phyloP scores from a whole-genome alignment of 305 asterid species.

The Fraxinus sp. region DNA sequence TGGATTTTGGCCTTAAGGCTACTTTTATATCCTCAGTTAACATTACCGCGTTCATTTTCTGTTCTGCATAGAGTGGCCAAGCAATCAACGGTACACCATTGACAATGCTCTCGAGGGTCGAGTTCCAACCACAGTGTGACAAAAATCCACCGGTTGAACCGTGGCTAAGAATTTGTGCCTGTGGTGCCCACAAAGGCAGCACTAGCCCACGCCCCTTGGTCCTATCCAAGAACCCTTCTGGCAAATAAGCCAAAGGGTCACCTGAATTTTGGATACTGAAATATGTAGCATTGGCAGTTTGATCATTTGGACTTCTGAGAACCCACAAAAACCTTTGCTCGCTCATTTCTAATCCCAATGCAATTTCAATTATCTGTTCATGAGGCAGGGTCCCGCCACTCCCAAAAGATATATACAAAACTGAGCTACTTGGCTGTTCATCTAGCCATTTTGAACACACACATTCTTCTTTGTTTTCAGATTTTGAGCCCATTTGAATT shows the following conservation, averaged over 20 bases:
- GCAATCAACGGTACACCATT: conserved; percentile 72
- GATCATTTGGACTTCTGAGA: conserved; percentile 51
- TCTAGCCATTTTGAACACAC: conserved; percentile 58
- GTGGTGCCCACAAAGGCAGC: conserved; percentile 82
- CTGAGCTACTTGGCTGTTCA: conserved; percentile 72
- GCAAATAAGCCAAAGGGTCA: conserved; percentile 64
- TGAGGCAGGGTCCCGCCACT: conserved; percentile 77
- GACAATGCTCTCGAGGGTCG: conserved; percentile 55
- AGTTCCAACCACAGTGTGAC: conserved; percentile 45
- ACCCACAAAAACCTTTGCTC: conserved; percentile 88
- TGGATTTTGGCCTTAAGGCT: conserved; percentile 43
- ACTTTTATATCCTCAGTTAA: conserved; percentile 47
- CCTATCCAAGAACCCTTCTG: conserved; percentile 63
- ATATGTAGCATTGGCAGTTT: conserved; percentile 39
- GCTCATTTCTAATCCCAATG: conserved; percentile 68
- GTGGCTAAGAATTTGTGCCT: conserved; percentile 56
- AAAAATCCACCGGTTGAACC: not conserved
- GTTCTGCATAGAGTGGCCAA: conserved; percentile 92
- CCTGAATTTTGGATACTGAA: conserved; percentile 34
- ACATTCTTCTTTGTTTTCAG: not conserved
- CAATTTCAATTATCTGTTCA: conserved; percentile 58
- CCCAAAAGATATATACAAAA: conserved; percentile 69
- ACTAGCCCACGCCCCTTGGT: conserved; percentile 54
- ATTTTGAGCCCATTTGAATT: too few species aligned
- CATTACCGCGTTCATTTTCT: conserved; percentile 60